Evolutionary conservation across 805 yeast genomes (phyloP), one percentile per base, ranked within the genome.

Genomic region (Kodamaea hsintzibuensis): DNA sequence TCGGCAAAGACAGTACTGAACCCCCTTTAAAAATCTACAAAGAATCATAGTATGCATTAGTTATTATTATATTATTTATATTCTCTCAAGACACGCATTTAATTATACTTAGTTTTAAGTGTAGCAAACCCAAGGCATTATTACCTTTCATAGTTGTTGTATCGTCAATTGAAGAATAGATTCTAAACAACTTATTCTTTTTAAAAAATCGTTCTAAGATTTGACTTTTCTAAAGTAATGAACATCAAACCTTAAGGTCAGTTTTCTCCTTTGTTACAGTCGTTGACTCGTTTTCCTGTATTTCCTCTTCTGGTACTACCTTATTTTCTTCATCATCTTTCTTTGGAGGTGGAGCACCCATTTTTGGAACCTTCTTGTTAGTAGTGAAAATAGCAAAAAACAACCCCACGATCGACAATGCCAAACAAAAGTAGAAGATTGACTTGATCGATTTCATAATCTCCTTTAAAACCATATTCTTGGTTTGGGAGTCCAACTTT

Each of bases 281-380:
- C 13, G 35, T 30, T 12, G 10, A 30, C 35, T 30, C 35, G 13
- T 30, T 12, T 12, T 30, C 35, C 10, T 2, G 35, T 2, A 30
- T 7, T 37, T 47, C 44, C 7, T n/a, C 47, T 16, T 42, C 47
- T 4, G 17, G 42, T 12, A 9, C 27, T 7, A 6, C n/a, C 14
- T 30, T 17, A 19, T 13, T 38, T 39, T 37, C 42, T 30, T 22
- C 25, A 40, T 45, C 46, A 8, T 51, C 50, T 33, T 38, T 25
- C 13, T 27, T 45, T 3, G 43, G 25, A 3, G 42, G 25, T n/a
- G 39, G 30, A 4, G 25, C 25, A 7, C 33, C 25, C 39, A 12
- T n/a, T 45, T 63, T 67, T 0, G 84, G 85, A 22, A 80, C 61
- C 51, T 67, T 70, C 47, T 69, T 67, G 58, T 73, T 75, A 10